These are phyloP conservation scores for Cornus suecica DNA, from an alignment of 148 eudicot genomes.

Conservation along the genomic window DNA sequence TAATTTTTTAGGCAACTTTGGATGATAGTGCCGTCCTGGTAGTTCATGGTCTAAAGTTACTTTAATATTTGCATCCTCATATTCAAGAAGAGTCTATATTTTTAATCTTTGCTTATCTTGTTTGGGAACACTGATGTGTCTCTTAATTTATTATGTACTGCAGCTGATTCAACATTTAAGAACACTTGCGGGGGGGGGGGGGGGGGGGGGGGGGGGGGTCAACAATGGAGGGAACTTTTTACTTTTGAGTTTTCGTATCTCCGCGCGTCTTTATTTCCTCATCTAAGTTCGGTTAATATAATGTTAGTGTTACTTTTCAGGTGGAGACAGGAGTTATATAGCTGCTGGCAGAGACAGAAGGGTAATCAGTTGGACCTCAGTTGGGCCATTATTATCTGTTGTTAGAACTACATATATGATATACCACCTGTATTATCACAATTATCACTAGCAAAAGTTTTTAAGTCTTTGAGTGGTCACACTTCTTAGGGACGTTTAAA, in stretches of 20 bases:
- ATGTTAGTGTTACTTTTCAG: slow-evolving; percentile 26
- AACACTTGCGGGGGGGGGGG: no score
- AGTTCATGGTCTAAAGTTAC: not conserved
- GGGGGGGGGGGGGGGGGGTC: slow-evolving; percentile 16
- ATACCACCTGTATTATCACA: not conserved
- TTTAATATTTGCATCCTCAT: not conserved
- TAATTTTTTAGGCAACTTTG: not conserved
- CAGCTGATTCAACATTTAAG: slow-evolving; percentile 37
- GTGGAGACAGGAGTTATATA: slow-evolving; percentile 29
- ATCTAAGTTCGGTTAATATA: not conserved
- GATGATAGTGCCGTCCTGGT: not conserved
- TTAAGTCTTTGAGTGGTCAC: not conserved
- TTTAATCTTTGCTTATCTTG: not conserved
- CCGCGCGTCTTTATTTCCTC: not conserved
- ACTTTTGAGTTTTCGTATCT: slow-evolving; percentile 1
- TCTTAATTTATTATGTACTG: slow-evolving; percentile 7
- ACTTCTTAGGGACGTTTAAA: not conserved
- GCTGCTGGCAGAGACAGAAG: slow-evolving; percentile 36
- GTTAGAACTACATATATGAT: not conserved
- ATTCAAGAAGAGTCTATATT: not conserved
- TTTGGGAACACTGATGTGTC: slow-evolving; percentile 1
- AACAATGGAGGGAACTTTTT: slow-evolving; percentile 23
- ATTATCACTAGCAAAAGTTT: not conserved
- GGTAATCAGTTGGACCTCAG: no score
- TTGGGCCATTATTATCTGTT: not conserved